Percentiles rank a stretch among this genome's conserved stretches.
phyloP scores from a whole-genome alignment of 768 basidiomycete species.

The Podaxis mareebaensis region DNA sequence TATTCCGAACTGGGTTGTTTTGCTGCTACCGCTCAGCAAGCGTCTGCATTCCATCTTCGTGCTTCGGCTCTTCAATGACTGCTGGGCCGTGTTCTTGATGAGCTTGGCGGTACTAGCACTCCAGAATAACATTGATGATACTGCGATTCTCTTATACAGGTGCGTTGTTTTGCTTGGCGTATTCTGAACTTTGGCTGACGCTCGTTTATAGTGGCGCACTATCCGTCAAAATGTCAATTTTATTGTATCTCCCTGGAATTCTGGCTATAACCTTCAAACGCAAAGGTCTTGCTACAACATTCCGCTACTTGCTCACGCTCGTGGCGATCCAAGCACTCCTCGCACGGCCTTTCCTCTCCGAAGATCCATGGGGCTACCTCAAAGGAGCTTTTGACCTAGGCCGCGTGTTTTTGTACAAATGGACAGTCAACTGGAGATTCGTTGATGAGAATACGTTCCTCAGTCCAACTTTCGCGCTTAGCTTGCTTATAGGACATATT shows the following conservation, averaged over 20 bases:
- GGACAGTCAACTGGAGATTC: slow-evolving; percentile 99
- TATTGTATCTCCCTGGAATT: slow-evolving; percentile 89
- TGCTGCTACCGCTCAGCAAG: slow-evolving; percentile 85
- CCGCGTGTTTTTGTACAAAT: slow-evolving; percentile 88
- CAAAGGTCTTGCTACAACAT: slow-evolving; percentile 53
- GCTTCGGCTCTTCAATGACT: slow-evolving; percentile 93
- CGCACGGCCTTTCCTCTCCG: slow-evolving; percentile 68
- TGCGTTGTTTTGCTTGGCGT: slow-evolving; percentile 29
- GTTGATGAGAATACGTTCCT: slow-evolving; percentile 77
- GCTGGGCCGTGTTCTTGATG: slow-evolving; percentile 73
- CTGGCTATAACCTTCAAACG: slow-evolving; percentile 81
- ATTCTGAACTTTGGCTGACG: slow-evolving; percentile 3
- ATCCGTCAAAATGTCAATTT: slow-evolving; percentile 92
- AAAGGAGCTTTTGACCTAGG: slow-evolving; percentile 82
- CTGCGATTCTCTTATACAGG: slow-evolving; percentile 76
- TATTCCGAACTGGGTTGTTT: slow-evolving; percentile 69
- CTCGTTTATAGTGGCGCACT: slow-evolving; percentile 61
- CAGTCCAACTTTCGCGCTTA: slow-evolving; percentile 56
- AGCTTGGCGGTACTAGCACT: slow-evolving; percentile 70
- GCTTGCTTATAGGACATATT: slow-evolving; percentile 69
- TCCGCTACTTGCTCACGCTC: slow-evolving; percentile 52
- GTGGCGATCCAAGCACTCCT: slow-evolving; percentile 56
- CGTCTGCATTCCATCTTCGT: slow-evolving; percentile 92
- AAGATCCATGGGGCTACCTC: slow-evolving; percentile 65
- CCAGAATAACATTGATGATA: slow-evolving; percentile 56